Base-by-base conservation (phyloP, 306 rosid genomes). In the apple (Malus domestica) region DNA sequence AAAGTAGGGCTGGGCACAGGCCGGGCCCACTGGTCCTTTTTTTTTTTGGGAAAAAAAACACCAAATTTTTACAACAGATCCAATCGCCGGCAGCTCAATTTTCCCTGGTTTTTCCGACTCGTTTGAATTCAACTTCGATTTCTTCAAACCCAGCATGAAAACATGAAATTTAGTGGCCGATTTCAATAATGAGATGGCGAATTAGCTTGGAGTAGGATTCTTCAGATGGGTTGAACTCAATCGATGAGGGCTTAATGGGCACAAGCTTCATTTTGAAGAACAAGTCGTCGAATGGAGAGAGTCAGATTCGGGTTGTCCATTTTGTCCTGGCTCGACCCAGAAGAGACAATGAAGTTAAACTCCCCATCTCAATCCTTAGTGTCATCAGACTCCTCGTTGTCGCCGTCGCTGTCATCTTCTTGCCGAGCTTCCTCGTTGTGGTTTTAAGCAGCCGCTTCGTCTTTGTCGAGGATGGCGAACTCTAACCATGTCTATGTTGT, bases 91-190 rank as follows among this genome's bases (percentile, higher is more conserved):
- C 32, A 59, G 9, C 27, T 86, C 96, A 5, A 80, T 19, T 59
- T 85, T 86, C 42, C 11, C 11, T 55, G 27, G 22, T 20, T 55
- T 85, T 83, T 1, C 80, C 79, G 20, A 74, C 54, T 14, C 57
- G 5, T 23, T 73, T 51, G 30, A 20, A 54, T 74, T 86, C 6
- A 84, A 9, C 79, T 80, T 95, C 11, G 90, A 77, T 67, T 89
- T 92, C 74, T 89, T 95, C 59, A 90, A 85, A 27, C 96, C 96
- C 70, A 79, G 75, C 93, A 87, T 95, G 80, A 92, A 95, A 5
- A 92, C 93, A 5, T 93, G 88, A 44, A 95, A 81, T 65, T 89
- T 95, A 12, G 99, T 93, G 33, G 97, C 96, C 0, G 99, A 95
- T 83, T 95, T 95, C 63, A 90, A 63, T 63, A 95, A 79, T 52